Conservation (phyloP, 169 alveolate species). For the Plasmodium yoelii region DNA sequence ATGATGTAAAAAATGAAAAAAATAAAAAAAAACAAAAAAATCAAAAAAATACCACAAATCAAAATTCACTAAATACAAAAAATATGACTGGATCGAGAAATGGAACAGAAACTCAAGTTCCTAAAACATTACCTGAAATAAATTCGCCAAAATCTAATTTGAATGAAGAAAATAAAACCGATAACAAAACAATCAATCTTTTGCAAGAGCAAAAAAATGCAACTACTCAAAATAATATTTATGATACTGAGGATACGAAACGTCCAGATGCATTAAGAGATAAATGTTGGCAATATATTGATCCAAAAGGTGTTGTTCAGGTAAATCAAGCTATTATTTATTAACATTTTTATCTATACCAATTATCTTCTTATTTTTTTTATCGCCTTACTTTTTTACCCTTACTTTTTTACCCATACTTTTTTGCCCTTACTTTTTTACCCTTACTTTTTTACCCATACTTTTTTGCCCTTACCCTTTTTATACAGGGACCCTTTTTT, state of each 20-base stretch:
- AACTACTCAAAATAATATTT: neutral
- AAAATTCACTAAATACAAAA: too few species aligned
- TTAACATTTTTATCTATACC: too few species aligned
- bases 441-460: neutral
- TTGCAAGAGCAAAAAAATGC: neutral
- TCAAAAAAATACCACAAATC: too few species aligned
- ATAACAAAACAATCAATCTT: too few species aligned
- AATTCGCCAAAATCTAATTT: too few species aligned
- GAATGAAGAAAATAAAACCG: too few species aligned
- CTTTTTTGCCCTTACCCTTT: neutral
- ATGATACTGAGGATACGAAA: constrained; percentile 30
- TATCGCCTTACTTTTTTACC: neutral
- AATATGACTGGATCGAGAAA: too few species aligned
- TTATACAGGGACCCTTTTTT: constrained; percentile 78
- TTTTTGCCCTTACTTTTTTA: neutral
- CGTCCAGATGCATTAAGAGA: constrained; percentile 80
- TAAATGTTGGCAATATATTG: constrained; percentile 83
- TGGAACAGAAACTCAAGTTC: too few species aligned
- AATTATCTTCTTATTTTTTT: too few species aligned
- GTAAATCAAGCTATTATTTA: constrained; percentile 2
- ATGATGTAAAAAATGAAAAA: too few species aligned
- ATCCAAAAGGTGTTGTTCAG: constrained; percentile 83
- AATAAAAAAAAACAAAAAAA: too few species aligned
- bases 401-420: neutral
- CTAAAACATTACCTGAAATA: too few species aligned